Conservation (phyloP, 2,329 filamentous ascomycete genomes). For the Apiospora sp. region DNA sequence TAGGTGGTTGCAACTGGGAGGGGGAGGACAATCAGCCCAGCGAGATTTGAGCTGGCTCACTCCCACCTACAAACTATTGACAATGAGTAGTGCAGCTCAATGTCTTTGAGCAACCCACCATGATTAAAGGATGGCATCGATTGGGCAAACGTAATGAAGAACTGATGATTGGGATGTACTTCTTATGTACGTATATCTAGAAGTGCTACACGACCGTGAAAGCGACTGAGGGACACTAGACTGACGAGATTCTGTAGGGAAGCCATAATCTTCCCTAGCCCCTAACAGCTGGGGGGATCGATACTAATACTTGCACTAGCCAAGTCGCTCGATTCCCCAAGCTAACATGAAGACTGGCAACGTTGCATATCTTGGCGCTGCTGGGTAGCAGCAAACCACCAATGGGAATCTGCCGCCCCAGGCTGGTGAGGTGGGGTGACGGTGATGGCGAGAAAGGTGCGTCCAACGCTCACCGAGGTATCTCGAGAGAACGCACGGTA, state of each 20-base stretch:
- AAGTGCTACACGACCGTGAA: background rate
- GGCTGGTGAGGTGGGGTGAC: constrained; percentile 7
- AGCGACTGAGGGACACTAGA: background rate
- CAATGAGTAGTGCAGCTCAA: background rate
- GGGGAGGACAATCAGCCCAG: background rate
- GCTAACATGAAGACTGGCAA: constrained; percentile 7
- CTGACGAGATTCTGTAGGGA: background rate
- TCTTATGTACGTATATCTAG: background rate
- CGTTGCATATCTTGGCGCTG: constrained; percentile 16
- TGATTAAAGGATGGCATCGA: background rate
- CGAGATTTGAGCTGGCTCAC: background rate
- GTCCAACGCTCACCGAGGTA: constrained; percentile 15
- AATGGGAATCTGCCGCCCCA: constrained; percentile 12
- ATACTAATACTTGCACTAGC: background rate
- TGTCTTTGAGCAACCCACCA: constrained; percentile 18
- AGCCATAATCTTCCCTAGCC: background rate
- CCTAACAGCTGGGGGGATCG: background rate
- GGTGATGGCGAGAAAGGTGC: constrained; percentile 8
- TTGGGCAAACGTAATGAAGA: background rate
- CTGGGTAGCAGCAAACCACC: constrained; percentile 7
- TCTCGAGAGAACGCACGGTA: constrained; percentile 12
- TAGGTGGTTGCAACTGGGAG: background rate
- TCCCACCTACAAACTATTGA: background rate
- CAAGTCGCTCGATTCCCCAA: background rate
- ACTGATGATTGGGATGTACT: background rate